A percentile compares a stretch with the other conserved stretches of the same genome.
Conservation (phyloP, 352 stramenopile species). For the Phytophthora boehmeriae region DNA sequence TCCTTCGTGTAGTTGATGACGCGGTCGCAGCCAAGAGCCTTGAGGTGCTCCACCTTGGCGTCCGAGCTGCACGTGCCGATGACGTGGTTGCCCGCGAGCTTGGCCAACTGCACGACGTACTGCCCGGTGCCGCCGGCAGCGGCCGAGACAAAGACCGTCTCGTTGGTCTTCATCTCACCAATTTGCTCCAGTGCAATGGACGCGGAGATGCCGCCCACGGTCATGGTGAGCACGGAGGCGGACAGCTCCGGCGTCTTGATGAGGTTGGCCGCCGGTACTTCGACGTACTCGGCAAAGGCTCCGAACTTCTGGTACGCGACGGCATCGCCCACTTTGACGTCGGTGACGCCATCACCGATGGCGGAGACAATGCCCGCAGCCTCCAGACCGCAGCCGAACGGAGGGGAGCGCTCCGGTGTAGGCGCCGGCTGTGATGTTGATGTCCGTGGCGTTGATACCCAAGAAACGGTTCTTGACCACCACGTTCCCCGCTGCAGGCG, state of each 20-base stretch:
- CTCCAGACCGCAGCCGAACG: constrained; percentile 19
- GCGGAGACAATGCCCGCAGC: constrained; percentile 42
- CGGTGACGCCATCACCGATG: constrained; percentile 42
- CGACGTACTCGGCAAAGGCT: constrained; percentile 57
- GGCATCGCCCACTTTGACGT: constrained; percentile 44
- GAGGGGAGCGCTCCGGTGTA: constrained; percentile 21
- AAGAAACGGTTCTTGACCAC: constrained; percentile 43
- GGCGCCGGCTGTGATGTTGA: constrained; percentile 57
- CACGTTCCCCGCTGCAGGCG: constrained; percentile 26
- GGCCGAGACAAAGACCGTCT: constrained; percentile 25
- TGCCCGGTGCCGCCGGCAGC: constrained; percentile 22
- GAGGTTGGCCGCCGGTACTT: constrained; percentile 32
- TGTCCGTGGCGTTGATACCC: constrained; percentile 59
- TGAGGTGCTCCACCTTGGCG: constrained; percentile 23
- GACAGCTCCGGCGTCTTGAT: constrained; percentile 33
- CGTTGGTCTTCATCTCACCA: constrained; percentile 25
- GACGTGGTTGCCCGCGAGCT: constrained; percentile 28
- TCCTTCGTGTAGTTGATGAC: constrained; percentile 76
- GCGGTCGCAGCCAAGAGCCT: constrained; percentile 42
- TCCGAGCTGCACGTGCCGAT: constrained; percentile 25
- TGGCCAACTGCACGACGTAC: constrained; percentile 24
- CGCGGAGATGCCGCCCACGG: constrained; percentile 41
- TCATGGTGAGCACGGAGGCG: constrained; percentile 37
- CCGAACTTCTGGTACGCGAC: constrained; percentile 48
- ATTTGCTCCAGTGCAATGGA: constrained; percentile 30